A percentile compares a stretch with the other conserved stretches of the same genome.
Evolutionary conservation across 2,329 filamentous ascomycete species (phyloP).

Genomic region (Scedosporium apiospermum): DNA sequence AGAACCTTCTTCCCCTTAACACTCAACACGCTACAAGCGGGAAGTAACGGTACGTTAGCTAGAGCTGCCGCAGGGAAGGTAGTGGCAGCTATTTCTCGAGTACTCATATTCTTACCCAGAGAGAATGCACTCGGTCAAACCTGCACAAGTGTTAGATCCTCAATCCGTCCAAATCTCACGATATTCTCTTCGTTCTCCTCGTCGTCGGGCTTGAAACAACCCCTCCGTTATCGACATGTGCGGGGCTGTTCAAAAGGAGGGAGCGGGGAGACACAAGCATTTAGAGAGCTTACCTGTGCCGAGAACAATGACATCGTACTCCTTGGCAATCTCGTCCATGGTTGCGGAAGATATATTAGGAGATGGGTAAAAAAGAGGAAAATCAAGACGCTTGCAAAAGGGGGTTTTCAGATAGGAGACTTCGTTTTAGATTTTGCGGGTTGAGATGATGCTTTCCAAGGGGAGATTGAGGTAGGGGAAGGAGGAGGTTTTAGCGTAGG

Average conservation of each 20-base stretch:
- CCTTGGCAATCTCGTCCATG: constrained; percentile 97
- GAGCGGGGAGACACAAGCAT: constrained; percentile 6
- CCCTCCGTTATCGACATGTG: constrained; percentile 14
- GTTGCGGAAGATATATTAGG: constrained; percentile 16
- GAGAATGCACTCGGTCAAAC: constrained; percentile 96
- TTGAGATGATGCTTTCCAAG: constrained; percentile 12
- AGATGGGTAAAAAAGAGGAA: not conserved
- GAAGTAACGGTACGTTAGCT: not conserved
- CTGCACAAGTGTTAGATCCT: constrained; percentile 34
- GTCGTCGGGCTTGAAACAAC: constrained; percentile 3
- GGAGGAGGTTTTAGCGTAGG: too few species aligned
- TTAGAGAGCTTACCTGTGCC: constrained; percentile 70
- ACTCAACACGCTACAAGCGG: constrained; percentile 67
- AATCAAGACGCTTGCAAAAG: not conserved
- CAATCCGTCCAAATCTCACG: constrained; percentile 11
- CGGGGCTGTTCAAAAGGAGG: constrained; percentile 13
- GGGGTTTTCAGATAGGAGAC: constrained; percentile 10
- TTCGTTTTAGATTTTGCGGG: constrained; percentile 18
- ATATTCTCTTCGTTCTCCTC: not conserved
- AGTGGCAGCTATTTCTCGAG: not conserved
- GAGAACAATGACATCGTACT: constrained; percentile 98
- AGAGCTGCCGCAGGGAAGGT: not conserved
- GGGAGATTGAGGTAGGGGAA: not conserved
- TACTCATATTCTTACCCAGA: constrained; percentile 60
- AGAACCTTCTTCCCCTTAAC: constrained; percentile 99